Conservation (phyloP, 352 stramenopile genomes). For the Phytophthora crassamura region DNA sequence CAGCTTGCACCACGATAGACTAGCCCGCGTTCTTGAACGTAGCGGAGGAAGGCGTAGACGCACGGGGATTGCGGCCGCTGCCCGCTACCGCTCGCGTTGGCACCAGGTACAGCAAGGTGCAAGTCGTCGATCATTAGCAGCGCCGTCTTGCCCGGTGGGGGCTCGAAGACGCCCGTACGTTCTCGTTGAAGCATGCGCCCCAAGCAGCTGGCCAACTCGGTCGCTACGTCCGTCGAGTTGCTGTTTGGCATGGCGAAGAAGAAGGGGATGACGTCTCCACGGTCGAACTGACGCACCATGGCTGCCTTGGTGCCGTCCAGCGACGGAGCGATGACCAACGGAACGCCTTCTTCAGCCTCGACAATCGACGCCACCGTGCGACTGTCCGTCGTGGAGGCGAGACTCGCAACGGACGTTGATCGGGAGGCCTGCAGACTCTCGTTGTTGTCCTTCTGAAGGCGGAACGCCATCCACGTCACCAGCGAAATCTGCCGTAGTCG, state of each 20-base stretch:
- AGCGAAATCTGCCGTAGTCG: conserved; percentile 56
- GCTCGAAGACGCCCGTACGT: conserved; percentile 52
- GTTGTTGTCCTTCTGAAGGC: conserved; percentile 28
- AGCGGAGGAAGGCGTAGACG: conserved; percentile 44
- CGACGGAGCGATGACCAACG: conserved; percentile 21
- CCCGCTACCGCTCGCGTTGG: background rate
- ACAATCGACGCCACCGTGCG: conserved; percentile 8
- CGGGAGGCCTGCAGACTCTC: background rate
- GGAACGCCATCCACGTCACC: conserved; percentile 40
- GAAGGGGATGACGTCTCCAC: conserved; percentile 52
- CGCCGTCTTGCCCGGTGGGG: conserved; percentile 58
- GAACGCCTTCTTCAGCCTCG: conserved; percentile 22
- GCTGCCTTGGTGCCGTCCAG: conserved; percentile 5
- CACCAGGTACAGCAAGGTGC: conserved; percentile 36
- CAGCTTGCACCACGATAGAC: conserved; percentile 33
- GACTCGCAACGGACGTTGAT: conserved; percentile 1
- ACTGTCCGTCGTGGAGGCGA: background rate
- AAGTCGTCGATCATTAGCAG: conserved; percentile 65
- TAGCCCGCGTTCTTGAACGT: conserved; percentile 36
- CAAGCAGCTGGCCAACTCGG: conserved; percentile 46
- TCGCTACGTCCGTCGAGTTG: conserved; percentile 12
- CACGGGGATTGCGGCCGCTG: conserved; percentile 15
- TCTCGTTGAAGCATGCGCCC: conserved; percentile 68
- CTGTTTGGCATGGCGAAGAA: conserved; percentile 49
- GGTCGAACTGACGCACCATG: conserved; percentile 40